Evolutionary conservation across 1,284 basidiomycete genomes (phyloP), one percentile per base, ranked within the genome.

Genomic region (Apiotrichum laibachii): DNA sequence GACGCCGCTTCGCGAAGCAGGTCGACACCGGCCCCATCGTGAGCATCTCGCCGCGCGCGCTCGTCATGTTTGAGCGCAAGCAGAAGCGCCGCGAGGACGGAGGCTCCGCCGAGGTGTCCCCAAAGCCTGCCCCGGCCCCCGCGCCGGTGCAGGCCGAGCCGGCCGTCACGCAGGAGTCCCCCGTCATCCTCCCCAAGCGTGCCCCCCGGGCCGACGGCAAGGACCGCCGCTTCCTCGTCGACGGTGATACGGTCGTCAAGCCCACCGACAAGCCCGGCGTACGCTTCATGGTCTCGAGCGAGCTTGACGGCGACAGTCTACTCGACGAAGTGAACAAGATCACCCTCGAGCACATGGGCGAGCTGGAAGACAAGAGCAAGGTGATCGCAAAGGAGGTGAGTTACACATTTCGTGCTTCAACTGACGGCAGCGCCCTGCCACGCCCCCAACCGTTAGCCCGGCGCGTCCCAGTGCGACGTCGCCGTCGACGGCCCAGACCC

Each of bases 291-390:
- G 76, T 79, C 0, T 72, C 74, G 2, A 75, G 72, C 55, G 77
- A 80, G 60, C 65, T 79, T 4, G 76, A 79, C 44, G 75, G 72
- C 7, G 76, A 79, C 55, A 75, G 72, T 52, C 60, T 79, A 26
- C 61, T 79, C 18, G 73, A 77, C 33, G 77, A 79, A 60, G 71
- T 79, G 11, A 77, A 77, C 63, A 76, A 77, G 67, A 77, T 76
- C 70, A 77, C 72, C 56, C 60, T 79, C 50, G 75, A 76, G 55
- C 69, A 68, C 26, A 66, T 77, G 13, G 72, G 65, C 18, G 75
- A 75, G 49, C 65, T 56, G n/a, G 64, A 58, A 21, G 66, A 69
- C 44, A 65, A 63, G 44, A 57, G 53, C 15, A 67, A 62, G 53
- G 42, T 52, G 1, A 43, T 47, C 3, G 64, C 42, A 13, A 44